Evolutionary conservation across 768 basidiomycete species (phyloP).

Genomic region (Mycena indigotica): DNA sequence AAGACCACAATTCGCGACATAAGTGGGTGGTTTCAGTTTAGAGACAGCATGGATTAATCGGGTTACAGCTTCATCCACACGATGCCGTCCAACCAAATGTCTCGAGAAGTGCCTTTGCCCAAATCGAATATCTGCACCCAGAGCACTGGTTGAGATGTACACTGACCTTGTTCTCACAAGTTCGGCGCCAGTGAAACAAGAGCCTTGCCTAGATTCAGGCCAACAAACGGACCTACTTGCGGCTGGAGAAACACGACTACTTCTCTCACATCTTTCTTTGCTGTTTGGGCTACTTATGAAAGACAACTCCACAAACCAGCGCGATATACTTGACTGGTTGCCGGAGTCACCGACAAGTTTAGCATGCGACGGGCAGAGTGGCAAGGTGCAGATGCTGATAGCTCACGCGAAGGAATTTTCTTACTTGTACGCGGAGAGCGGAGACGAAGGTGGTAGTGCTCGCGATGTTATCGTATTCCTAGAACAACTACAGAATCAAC

Average conservation of each 20-base stretch:
- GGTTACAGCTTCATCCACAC: constrained; percentile 15
- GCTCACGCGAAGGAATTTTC: constrained; percentile 51
- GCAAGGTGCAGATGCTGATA: constrained; percentile 38
- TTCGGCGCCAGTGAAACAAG: constrained; percentile 26
- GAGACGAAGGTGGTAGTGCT: constrained; percentile 44
- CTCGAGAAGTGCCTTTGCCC: constrained; percentile 56
- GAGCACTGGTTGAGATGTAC: constrained; percentile 56
- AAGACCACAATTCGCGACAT: constrained; percentile 49
- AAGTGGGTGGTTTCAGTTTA: constrained; percentile 40
- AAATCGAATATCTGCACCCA: constrained; percentile 44
- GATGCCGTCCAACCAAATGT: constrained; percentile 56
- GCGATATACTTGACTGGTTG: constrained; percentile 35
- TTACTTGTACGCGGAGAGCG: constrained; percentile 40
- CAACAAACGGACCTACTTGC: constrained; percentile 22
- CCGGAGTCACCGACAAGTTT: constrained; percentile 19
- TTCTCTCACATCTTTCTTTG: constrained; percentile 75
- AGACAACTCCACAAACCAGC: constrained; percentile 38
- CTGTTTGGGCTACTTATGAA: constrained; percentile 64
- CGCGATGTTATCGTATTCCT: constrained; percentile 57
- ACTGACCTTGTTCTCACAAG: constrained; percentile 33
- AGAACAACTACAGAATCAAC: constrained; percentile 39
- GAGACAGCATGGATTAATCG: neutral
- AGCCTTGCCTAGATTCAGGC: constrained; percentile 31
- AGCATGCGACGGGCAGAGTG: constrained; percentile 19
- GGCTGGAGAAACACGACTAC: constrained; percentile 50